These are phyloP conservation scores for Gonapodya sp. DNA, from an alignment of 192 early-diverging fungal species.

Conservation along the genomic window DNA sequence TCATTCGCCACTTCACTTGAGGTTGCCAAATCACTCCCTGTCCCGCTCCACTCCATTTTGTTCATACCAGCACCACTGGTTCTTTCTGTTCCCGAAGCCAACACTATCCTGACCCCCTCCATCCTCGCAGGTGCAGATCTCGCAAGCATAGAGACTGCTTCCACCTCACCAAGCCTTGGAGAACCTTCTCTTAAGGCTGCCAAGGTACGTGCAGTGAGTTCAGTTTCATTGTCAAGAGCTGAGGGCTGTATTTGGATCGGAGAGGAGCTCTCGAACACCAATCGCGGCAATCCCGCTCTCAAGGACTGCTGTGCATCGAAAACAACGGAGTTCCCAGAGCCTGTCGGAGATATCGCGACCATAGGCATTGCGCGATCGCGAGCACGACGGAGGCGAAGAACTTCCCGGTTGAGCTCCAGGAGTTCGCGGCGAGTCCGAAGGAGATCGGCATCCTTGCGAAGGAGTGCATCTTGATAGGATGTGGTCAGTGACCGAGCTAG, in stretches of 20 bases:
- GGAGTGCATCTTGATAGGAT: background rate
- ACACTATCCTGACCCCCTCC: too few relatives aligned
- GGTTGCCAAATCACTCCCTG: background rate
- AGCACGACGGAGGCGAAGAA: background rate
- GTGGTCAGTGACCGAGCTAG: background rate
- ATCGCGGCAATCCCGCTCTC: too few relatives aligned
- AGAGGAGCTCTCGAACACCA: too few relatives aligned
- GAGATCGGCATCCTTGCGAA: background rate
- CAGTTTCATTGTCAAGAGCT: background rate
- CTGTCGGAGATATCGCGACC: background rate
- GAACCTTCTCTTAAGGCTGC: background rate
- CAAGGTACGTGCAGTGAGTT: background rate
- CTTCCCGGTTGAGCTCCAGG: background rate
- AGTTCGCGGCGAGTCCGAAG: background rate
- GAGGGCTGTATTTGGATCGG: too few relatives aligned
- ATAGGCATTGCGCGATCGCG: too few relatives aligned
- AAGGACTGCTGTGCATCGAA: too few relatives aligned
- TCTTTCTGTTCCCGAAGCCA: too few relatives aligned
- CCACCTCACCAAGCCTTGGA: background rate
- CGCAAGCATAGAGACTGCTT: background rate
- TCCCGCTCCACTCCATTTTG: background rate
- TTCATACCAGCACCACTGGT: background rate
- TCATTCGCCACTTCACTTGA: background rate
- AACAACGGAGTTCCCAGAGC: background rate
- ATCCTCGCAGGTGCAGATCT: background rate